Base-by-base conservation (phyloP, 495 filamentous ascomycete genomes). In the Darksidea phi region DNA sequence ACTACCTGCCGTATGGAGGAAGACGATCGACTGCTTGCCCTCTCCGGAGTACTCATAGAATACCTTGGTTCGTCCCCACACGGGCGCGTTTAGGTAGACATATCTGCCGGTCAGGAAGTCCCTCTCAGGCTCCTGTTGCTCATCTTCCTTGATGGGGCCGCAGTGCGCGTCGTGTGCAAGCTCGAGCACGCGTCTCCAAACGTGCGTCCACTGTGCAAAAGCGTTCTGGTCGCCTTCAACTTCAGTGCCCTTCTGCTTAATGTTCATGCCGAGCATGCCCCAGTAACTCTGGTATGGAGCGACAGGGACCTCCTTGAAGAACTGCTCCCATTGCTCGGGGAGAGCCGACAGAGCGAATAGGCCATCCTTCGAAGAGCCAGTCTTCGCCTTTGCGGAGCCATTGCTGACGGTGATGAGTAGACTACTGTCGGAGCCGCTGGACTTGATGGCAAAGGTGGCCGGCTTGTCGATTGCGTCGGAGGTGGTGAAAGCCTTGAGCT, bases 261-360 rank as follows among this genome's bases (percentile, higher is more conserved):
- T 75, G 59, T 76, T 74, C 73, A 75, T 75, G 4, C 71, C 70
- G 59, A 73, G 71, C 64, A 75, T 75, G 23, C 71, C 72, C 72
- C 73, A 74, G 61, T 72, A 75, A 24, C 66, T 70, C 57, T 75
- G 73, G 32, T 74, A 74, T 38, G 71, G 71, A 34, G 63, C 60
- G 0, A 62, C 70, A 8, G 74, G 74, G 18, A 72, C 66, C 17
- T 65, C 67, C 60, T 72, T 70, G 66, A 76, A 74, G 56, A 72
- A 73, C 48, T 73, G 67, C 57, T 73, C 59, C 74, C 74, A 76
- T 67, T 76, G 73, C 57, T 76, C 67, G 12, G 74, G 73, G 10
- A 70, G 65, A 4, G 73, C 74, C 3, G 70, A 71, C 12, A 72
- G 66, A 6, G 59, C 63, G 67, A 73, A 74, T 1, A 65, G 43